phyloP scores from a whole-genome alignment of 1,139 yeast genomes.

The Zhuliangozyma parablackwelliae region DNA sequence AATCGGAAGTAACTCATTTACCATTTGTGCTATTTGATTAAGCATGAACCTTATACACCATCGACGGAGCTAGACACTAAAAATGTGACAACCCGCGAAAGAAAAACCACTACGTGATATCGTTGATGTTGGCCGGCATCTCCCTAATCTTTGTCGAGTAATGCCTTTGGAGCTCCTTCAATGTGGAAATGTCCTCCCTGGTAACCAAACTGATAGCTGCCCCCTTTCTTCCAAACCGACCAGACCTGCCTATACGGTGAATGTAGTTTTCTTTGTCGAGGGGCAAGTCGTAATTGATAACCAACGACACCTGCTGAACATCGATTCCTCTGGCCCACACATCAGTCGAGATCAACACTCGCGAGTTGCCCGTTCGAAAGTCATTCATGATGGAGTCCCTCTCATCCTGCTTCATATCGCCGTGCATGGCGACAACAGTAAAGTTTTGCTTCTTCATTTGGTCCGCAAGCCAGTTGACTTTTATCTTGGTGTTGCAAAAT shows the following conservation, averaged over 20 bases:
- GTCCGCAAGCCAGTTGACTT: conserved; percentile 88
- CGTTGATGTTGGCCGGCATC: conserved; percentile 78
- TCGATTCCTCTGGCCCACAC: conserved; percentile 98
- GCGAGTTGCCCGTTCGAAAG: conserved; percentile 67
- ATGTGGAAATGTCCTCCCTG: conserved; percentile 53
- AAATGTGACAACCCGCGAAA: no score
- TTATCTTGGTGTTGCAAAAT: conserved; percentile 87
- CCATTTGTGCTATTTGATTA: no score
- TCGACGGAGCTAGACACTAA: no score
- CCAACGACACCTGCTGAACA: conserved; percentile 95
- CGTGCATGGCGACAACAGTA: conserved; percentile 92
- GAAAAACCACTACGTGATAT: conserved; percentile 36
- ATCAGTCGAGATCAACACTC: conserved; percentile 91
- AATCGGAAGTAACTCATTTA: no score
- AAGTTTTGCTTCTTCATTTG: conserved; percentile 77
- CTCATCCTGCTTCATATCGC: conserved; percentile 94
- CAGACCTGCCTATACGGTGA: conserved; percentile 93
- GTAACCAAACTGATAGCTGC: conserved; percentile 88
- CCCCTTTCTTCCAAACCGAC: conserved; percentile 95
- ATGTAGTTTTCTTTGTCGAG: conserved; percentile 81
- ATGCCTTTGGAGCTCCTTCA: conserved; percentile 70
- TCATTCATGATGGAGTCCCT: conserved; percentile 88
- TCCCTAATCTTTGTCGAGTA: conserved; percentile 77
- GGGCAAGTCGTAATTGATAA: conserved; percentile 89
- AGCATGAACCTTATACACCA: no score